Conservation (phyloP, 768 basidiomycete genomes). For the Hericium alpestre region DNA sequence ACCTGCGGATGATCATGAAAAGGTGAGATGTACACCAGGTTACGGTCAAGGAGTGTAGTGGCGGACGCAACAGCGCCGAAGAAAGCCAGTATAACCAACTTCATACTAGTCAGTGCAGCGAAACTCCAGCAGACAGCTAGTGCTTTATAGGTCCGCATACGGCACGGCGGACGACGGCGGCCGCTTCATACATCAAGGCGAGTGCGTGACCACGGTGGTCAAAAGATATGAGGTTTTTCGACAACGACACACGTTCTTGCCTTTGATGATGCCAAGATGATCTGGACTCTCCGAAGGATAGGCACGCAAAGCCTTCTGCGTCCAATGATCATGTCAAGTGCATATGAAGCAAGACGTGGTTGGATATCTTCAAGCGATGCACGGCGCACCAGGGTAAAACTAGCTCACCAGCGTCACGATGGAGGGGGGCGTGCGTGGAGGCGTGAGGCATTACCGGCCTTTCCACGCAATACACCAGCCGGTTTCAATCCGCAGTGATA, state of each 20-base stretch:
- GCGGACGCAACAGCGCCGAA: not conserved
- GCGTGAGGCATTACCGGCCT: too few relatives aligned
- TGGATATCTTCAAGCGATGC: not conserved
- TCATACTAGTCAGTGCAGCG: not conserved
- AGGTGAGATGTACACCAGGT: slow-evolving; percentile 32
- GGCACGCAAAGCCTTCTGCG: not conserved
- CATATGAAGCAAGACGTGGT: not conserved
- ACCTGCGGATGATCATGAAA: slow-evolving; percentile 17
- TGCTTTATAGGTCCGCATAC: too few relatives aligned
- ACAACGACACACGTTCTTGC: not conserved
- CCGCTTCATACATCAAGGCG: too few relatives aligned
- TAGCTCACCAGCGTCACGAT: too few relatives aligned
- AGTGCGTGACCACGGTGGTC: too few relatives aligned
- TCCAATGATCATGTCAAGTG: not conserved
- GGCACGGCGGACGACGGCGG: too few relatives aligned
- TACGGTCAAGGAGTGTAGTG: slow-evolving; percentile 23
- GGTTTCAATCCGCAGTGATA: too few relatives aligned
- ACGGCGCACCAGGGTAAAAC: not conserved
- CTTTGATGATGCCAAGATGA: not conserved
- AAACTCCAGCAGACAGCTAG: too few relatives aligned
- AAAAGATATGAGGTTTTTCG: too few relatives aligned
- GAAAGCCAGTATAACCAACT: not conserved
- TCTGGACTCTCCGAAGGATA: not conserved
- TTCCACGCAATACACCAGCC: too few relatives aligned
- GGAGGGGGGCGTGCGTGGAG: too few relatives aligned